Percentiles rank a stretch among this genome's conserved stretches.
These are phyloP conservation scores for Lichtheimia hyalospora DNA, from an alignment of 371 early-diverging fungal genomes.

Conservation along the genomic window DNA sequence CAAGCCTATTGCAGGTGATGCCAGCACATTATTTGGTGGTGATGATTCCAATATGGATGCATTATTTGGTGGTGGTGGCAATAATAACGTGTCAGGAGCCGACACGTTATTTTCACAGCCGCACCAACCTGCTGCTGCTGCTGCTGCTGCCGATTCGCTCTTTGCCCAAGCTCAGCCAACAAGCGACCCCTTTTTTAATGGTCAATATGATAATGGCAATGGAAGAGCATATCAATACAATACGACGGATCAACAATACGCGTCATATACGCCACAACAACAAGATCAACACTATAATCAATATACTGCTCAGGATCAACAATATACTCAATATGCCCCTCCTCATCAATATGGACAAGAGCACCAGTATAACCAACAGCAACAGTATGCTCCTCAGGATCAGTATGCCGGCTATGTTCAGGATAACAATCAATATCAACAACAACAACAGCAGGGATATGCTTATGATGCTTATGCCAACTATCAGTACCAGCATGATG, in stretches of 20 bases:
- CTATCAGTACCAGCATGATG: constrained; percentile 14
- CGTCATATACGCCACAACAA: constrained; percentile 10
- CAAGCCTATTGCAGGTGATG: constrained; percentile 14
- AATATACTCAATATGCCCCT: constrained; percentile 17
- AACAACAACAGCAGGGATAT: constrained; percentile 4
- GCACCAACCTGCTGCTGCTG: background rate
- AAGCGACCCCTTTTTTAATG: constrained; percentile 6
- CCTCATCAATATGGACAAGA: constrained; percentile 5
- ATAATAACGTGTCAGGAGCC: constrained; percentile 1
- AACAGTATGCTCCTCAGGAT: constrained; percentile 27
- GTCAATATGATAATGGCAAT: constrained; percentile 13
- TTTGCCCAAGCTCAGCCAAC: constrained; percentile 4
- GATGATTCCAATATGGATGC: constrained; percentile 2
- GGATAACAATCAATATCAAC: constrained; percentile 8
- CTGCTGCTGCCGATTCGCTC: constrained; percentile 4
- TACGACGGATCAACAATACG: background rate
- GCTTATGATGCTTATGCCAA: constrained; percentile 7
- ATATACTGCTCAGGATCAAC: constrained; percentile 13
- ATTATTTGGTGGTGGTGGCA: constrained; percentile 1
- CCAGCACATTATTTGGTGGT: constrained; percentile 18
- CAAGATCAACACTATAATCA: constrained; percentile 4
- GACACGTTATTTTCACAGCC: constrained; percentile 7
- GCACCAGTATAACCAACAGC: constrained; percentile 16
- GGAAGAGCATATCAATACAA: background rate
- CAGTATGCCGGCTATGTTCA: background rate